These are phyloP conservation scores for Cymbopogon citratus DNA, from an alignment of 176 grass and related monocot genomes.

Conservation along the genomic window DNA sequence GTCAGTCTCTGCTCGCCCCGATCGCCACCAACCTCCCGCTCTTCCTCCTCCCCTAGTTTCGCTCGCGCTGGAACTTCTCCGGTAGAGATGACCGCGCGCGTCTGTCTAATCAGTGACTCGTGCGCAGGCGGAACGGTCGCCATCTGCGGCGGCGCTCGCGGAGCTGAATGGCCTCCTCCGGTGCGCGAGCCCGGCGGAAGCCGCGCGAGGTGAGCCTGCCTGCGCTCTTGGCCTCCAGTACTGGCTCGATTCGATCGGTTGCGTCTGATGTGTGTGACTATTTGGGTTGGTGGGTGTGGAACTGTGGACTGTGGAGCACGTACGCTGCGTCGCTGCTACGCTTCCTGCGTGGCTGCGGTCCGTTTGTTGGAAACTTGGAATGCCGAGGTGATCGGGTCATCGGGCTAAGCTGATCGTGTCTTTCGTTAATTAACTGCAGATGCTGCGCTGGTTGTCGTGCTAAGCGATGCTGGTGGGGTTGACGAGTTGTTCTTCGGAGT, in stretches of 20 bases:
- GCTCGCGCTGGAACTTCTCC: background rate
- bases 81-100: no score
- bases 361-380: slow-evolving; percentile 28
- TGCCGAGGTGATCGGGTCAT: background rate
- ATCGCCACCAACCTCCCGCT: background rate
- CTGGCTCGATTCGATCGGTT: background rate
- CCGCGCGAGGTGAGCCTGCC: slow-evolving; percentile 39
- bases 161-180: slow-evolving; percentile 27
- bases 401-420: slow-evolving; percentile 11
- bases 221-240: background rate
- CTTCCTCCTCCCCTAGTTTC: background rate
- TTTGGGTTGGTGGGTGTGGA: background rate
- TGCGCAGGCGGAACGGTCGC: slow-evolving; percentile 32
- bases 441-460: slow-evolving; percentile 43
- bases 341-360: background rate
- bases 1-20: background rate
- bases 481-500: slow-evolving; percentile 50
- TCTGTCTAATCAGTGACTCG: background rate
- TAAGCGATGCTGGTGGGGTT: slow-evolving; percentile 38
- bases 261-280: background rate
- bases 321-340: background rate
- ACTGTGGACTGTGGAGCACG: background rate
- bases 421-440: slow-evolving; percentile 34
- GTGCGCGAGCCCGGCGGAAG: slow-evolving; percentile 46
- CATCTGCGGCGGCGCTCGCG: slow-evolving; percentile 17